phyloP scores from a whole-genome alignment of 2,329 filamentous ascomycete species.

The Diplodia scrobiculata region DNA sequence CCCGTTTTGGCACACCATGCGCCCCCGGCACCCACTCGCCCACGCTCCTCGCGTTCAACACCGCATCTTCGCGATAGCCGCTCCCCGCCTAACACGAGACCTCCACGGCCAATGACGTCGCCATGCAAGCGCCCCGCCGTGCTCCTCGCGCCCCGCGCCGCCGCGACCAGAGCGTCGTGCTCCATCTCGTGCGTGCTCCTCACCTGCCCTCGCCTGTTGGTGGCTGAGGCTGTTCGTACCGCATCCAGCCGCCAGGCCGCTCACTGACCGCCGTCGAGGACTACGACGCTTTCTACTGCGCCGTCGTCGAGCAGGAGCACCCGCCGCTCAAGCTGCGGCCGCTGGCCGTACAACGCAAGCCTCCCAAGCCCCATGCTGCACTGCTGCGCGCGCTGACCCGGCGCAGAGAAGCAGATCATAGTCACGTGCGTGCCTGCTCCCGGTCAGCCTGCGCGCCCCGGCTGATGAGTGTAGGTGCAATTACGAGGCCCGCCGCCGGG shows the following conservation, averaged over 20 bases:
- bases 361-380: background rate
- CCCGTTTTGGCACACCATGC: conserved; percentile 23
- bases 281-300: conserved; percentile 93
- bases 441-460: conserved; percentile 7
- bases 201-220: conserved; percentile 7
- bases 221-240: conserved; percentile 21
- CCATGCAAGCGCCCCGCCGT: background rate
- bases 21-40: conserved; percentile 12
- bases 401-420: conserved; percentile 74
- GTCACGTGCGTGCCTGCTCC: conserved; percentile 39
- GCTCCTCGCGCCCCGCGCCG: conserved; percentile 11
- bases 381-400: background rate
- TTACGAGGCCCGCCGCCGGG: conserved; percentile 77
- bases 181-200: conserved; percentile 21
- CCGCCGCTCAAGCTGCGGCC: conserved; percentile 72
- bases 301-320: conserved; percentile 80
- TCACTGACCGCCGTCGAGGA: conserved; percentile 32
- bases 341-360: conserved; percentile 70
- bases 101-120: conserved; percentile 16
- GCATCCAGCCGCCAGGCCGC: background rate
- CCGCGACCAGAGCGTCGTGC: conserved; percentile 22
- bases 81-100: conserved; percentile 20
- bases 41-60: conserved; percentile 5
- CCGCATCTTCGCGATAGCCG: conserved; percentile 16
- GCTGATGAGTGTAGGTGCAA: conserved; percentile 55